Evolutionary conservation across 352 stramenopile genomes (phyloP), one percentile per base, ranked within the genome.

Genomic region (Aphanomyces stellatus): DNA sequence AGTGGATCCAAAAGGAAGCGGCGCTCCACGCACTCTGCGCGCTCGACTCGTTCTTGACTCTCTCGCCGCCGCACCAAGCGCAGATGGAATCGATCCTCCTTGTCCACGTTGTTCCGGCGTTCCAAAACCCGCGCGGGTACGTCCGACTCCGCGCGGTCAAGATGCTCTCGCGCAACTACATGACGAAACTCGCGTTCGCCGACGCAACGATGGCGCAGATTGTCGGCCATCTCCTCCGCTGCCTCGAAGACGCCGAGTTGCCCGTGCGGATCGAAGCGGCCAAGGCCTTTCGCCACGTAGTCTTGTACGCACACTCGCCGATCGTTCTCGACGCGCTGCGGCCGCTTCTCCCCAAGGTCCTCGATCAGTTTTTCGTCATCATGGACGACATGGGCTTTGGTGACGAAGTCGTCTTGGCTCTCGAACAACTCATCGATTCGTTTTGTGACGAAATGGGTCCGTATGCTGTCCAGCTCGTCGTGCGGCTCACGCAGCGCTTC

Each of bases 331-430:
- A 70, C n/a, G 35, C 61, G 22, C 27, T 97, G 15, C 71, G 90
- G 30, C 83, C 86, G 7, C 78, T 94, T n/a, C 72, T 97, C 13
- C 85, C 85, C 43, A 75, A 89, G 40, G 77, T 97, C 19, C 74
- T 97, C 42, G 87, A 88, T 42, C 81, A 94, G 70, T 97, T 95
- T 71, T 97, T 97, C 74, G 71, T 78, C 35, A 96, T 97, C 60
- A 96, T 97, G 87, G 85, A 89, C 69, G 87, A 95, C 60, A 57
- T 67, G 41, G 60, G 60, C n/a, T 55, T 67, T 19, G 90, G 88
- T 41, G 89, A 97, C 70, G 85, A 94, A 76, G 88, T 96, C 31
- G 81, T 93, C 4, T 74, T 81, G 37, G 86, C 86, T 8, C 65
- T 80, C 53, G 62, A 77, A 24, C 53, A 90, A 3, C 86, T 97